These are phyloP conservation scores for Coemansia sp. DNA, from an alignment of 192 early-diverging fungal genomes.

Conservation along the genomic window DNA sequence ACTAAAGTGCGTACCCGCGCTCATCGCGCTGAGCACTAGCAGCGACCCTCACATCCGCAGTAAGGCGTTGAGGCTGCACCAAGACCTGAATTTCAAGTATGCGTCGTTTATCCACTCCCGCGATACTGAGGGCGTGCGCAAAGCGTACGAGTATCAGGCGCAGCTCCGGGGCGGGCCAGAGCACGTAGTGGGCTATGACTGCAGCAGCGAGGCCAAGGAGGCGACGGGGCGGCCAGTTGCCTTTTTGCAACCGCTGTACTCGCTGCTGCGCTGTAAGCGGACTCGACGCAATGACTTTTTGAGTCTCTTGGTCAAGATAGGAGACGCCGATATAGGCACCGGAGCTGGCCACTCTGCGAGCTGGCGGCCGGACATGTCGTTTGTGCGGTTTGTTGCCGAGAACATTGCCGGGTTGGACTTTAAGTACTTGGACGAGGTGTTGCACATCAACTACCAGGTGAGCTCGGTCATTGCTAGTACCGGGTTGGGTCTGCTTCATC, in stretches of 20 bases:
- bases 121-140: conserved; percentile 72
- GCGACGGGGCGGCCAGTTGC: conserved; percentile 51
- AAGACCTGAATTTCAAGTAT: conserved; percentile 77
- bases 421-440: conserved; percentile 77
- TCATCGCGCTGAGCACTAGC: conserved; percentile 82
- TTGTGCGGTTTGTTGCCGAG: conserved; percentile 77
- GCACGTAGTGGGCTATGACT: conserved; percentile 50
- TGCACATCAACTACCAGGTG: conserved; percentile 70
- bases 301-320: conserved; percentile 61
- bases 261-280: conserved; percentile 63
- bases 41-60: conserved; percentile 61
- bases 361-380: conserved; percentile 55
- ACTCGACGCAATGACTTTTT: conserved; percentile 73
- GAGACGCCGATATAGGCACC: conserved; percentile 59
- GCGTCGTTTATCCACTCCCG: conserved; percentile 84
- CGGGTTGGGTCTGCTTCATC: conserved; percentile 60
- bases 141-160: conserved; percentile 72
- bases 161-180: conserved; percentile 28
- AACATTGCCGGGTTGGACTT: conserved; percentile 78
- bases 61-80: conserved; percentile 71
- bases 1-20: conserved; percentile 82
- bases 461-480: conserved; percentile 71
- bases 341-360: not conserved
- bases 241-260: conserved; percentile 66
- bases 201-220: conserved; percentile 20